Evolutionary conservation across 768 basidiomycete species (phyloP).

Genomic region (Gautieria morchelliformis): DNA sequence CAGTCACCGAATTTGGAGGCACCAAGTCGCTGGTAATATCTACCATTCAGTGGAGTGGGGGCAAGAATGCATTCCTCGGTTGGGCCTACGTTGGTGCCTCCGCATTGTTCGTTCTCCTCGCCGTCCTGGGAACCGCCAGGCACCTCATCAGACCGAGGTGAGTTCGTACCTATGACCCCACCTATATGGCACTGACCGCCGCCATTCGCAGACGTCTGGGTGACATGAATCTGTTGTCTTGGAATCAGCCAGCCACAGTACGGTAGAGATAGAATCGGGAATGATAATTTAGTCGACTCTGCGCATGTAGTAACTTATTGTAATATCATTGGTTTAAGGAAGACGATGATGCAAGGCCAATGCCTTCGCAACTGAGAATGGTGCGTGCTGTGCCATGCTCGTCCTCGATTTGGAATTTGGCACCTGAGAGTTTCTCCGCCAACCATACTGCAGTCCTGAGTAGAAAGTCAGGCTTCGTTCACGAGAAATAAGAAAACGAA

Average conservation of each 20-base stretch:
- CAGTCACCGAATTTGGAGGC: constrained; percentile 81
- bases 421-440: constrained; percentile 57
- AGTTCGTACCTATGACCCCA: constrained; percentile 11
- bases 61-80: constrained; percentile 96
- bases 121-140: constrained; percentile 78
- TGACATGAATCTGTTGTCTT: constrained; percentile 80
- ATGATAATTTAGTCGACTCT: too few species aligned
- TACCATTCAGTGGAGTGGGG: constrained; percentile 97
- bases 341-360: constrained; percentile 1
- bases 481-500: constrained; percentile 18
- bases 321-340: constrained; percentile 5
- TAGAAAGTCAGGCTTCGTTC: background rate
- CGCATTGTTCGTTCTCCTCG: constrained; percentile 78
- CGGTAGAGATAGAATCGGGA: constrained; percentile 6
- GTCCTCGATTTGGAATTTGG: constrained; percentile 44
- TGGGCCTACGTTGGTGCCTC: constrained; percentile 95
- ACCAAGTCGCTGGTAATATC: constrained; percentile 97
- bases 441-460: constrained; percentile 61
- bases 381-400: constrained; percentile 31
- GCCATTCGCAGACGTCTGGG: constrained; percentile 54
- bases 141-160: constrained; percentile 91
- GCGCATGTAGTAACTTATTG: constrained; percentile 12
- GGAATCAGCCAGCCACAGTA: constrained; percentile 47
- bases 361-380: constrained; percentile 8
- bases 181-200: constrained; percentile 6